A percentile compares a stretch with the other conserved stretches of the same genome.
These are phyloP conservation scores for Trichophyton mentagrophytes DNA, from an alignment of 2,329 filamentous ascomycete genomes.

Conservation along the genomic window DNA sequence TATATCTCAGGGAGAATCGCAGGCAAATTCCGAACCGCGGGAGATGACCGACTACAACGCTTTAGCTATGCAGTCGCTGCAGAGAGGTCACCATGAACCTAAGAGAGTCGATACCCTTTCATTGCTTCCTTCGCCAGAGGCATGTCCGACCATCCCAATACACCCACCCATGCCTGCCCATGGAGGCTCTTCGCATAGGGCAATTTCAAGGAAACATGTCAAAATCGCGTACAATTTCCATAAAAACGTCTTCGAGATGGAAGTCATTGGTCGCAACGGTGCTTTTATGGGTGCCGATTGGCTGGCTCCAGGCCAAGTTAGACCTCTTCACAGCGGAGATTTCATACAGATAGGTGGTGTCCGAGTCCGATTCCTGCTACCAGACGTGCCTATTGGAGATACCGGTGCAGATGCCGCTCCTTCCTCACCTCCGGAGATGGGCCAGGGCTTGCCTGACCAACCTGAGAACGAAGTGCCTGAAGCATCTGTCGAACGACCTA, in stretches of 20 bases:
- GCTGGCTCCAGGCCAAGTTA: slow-evolving; percentile 35
- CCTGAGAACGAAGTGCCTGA: slow-evolving; percentile 18
- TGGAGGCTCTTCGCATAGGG: slow-evolving; percentile 40
- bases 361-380: slow-evolving; percentile 44
- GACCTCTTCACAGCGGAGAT: slow-evolving; percentile 43
- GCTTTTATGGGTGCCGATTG: slow-evolving; percentile 43
- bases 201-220: slow-evolving; percentile 50
- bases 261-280: slow-evolving; percentile 47
- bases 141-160: slow-evolving; percentile 47
- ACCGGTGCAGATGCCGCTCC: slow-evolving; percentile 35
- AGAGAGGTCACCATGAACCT: slow-evolving; percentile 10
- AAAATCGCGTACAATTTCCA: slow-evolving; percentile 49
- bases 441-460: slow-evolving; percentile 1
- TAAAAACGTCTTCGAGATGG: slow-evolving; percentile 44
- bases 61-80: slow-evolving; percentile 33
- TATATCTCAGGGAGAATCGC: slow-evolving; percentile 12
- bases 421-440: slow-evolving; percentile 18
- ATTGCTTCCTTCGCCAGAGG: slow-evolving; percentile 39
- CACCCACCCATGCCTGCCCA: slow-evolving; percentile 41
- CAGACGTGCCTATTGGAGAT: slow-evolving; percentile 37
- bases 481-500: slow-evolving; percentile 12
- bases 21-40: slow-evolving; percentile 7
- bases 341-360: slow-evolving; percentile 49
- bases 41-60: slow-evolving; percentile 33
- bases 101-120: slow-evolving; percentile 36